These are phyloP conservation scores for Hirsutella rhossiliensis DNA, from an alignment of 2,329 filamentous ascomycete species.

Conservation along the genomic window DNA sequence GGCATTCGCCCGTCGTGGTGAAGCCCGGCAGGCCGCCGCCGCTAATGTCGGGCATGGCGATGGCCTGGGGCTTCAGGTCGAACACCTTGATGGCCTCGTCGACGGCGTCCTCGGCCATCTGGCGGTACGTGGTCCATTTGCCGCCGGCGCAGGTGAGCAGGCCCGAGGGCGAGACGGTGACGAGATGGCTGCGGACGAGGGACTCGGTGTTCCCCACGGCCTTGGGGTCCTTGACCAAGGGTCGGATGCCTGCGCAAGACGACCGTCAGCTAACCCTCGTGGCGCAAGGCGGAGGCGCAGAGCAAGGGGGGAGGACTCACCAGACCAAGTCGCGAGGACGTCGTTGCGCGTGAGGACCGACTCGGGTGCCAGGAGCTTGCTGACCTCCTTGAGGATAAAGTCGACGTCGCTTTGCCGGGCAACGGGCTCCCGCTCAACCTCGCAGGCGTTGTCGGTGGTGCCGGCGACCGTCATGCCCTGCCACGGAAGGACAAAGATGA, in stretches of 20 bases:
- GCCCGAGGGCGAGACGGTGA: slow-evolving; percentile 62
- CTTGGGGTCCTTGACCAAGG: slow-evolving; percentile 69
- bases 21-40: slow-evolving; percentile 39
- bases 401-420: slow-evolving; percentile 68
- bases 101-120: slow-evolving; percentile 80
- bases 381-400: slow-evolving; percentile 71
- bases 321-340: slow-evolving; percentile 72
- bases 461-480: slow-evolving; percentile 78
- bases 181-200: slow-evolving; percentile 70
- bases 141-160: slow-evolving; percentile 72
- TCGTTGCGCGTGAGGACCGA: slow-evolving; percentile 64
- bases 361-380: slow-evolving; percentile 63
- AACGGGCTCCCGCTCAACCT: slow-evolving; percentile 56
- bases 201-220: slow-evolving; percentile 66
- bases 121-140: slow-evolving; percentile 82
- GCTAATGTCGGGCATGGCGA: slow-evolving; percentile 50
- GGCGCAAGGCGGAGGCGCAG: background rate
- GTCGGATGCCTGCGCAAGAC: slow-evolving; percentile 44
- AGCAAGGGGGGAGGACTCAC: slow-evolving; percentile 27
- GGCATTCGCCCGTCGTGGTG: slow-evolving; percentile 56
- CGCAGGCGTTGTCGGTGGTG: slow-evolving; percentile 65
- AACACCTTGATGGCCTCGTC: slow-evolving; percentile 64
- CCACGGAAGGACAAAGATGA: slow-evolving; percentile 83
- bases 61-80: slow-evolving; percentile 38
- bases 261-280: background rate